Evolutionary conservation across 371 early-diverging fungal species (phyloP), one percentile per base, ranked within the genome.

Genomic region (Entomophthora muscae): DNA sequence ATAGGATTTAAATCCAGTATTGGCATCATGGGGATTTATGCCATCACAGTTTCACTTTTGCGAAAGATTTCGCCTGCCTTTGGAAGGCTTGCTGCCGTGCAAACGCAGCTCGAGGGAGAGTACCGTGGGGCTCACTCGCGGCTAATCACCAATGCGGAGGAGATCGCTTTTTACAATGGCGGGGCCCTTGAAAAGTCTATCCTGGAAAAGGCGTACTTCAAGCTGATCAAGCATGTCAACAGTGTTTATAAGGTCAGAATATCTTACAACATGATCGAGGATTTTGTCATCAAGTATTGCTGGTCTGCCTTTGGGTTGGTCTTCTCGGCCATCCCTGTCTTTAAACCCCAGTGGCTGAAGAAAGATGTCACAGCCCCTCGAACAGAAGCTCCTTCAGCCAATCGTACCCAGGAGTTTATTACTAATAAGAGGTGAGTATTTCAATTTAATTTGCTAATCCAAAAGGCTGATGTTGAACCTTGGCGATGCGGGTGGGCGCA

Each of bases 401-500:
- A 72, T 17, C 76, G 90, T 24, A 93, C 91, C 13, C 83, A 85
- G 64, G 84, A 83, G 1, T 95, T 94, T 61, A 84, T 95, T 52
- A 95, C 96, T 53, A 93, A 89, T 72, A 83, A 89, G 64, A 76
- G 93, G 81, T 80, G 73, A 23, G 69, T 64, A 17, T 55, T 61
- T 53, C 53, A 27, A 59, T 54, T 17, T 26, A 30, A 26, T 13
- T 65, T 12, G 26, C 32, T 54, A 52, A 33, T 1, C 21, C 29
- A 26, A 22, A 61, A 78, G 80, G 57, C 69, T 84, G 54, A 82
- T 92, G 83, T 77, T 90, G 67, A 82, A 84, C 1, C 74, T 89
- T 31, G 89, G 90, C 0, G 93, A 92, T 74, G 93, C 93, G 21
- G 89, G 89, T 71, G 93, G 93, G 31, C 82, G 93, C 60, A 83